A percentile compares a stretch with the other conserved stretches of the same genome.
Evolutionary conservation across 306 rosid species (phyloP).

Genomic region (Cicer judaicum): DNA sequence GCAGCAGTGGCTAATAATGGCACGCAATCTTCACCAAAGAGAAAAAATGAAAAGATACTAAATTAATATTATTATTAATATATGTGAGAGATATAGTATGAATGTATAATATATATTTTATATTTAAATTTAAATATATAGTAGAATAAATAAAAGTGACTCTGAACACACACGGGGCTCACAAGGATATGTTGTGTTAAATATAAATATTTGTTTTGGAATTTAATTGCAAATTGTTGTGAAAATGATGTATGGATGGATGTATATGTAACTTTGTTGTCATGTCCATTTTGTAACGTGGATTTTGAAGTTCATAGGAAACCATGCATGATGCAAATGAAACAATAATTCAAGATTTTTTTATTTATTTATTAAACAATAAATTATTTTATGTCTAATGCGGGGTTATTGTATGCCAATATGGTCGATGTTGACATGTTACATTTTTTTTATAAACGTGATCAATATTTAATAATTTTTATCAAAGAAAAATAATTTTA

Average conservation of each 20-base stretch:
- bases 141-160: conserved; percentile 31
- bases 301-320: background rate
- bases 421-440: too few relatives aligned
- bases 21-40: conserved; percentile 50
- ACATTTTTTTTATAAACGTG: too few relatives aligned
- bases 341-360: background rate
- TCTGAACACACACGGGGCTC: conserved; percentile 21
- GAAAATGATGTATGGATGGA: background rate
- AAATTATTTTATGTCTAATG: too few relatives aligned
- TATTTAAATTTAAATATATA: background rate
- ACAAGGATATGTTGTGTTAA: background rate
- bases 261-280: background rate
- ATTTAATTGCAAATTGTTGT: conserved; percentile 13
- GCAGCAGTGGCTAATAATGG: conserved; percentile 38
- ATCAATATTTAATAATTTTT: too few relatives aligned
- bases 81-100: background rate
- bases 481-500: too few relatives aligned
- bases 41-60: conserved; percentile 40
- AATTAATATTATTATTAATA: conserved; percentile 22
- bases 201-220: background rate
- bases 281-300: background rate
- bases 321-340: background rate
- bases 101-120: conserved; percentile 9
- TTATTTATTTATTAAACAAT: too few relatives aligned
- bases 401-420: too few relatives aligned